Base-by-base conservation (phyloP, 2,329 filamentous ascomycete genomes). In the Verticillium longisporum region DNA sequence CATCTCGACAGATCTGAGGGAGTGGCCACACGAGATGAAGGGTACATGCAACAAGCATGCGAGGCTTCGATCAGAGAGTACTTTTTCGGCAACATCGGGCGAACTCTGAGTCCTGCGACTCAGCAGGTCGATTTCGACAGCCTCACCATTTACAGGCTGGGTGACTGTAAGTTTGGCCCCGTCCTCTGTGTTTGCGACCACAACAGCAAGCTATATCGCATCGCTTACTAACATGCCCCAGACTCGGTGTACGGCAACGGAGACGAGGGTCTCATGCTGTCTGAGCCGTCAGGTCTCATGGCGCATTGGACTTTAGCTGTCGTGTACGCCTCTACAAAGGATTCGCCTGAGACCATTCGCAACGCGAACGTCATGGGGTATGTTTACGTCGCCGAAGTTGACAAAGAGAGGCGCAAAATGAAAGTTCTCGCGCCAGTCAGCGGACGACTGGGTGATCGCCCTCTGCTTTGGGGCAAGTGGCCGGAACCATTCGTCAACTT, bases 341-440 rank as follows among this genome's bases (percentile, higher is more conserved):
- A 95, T 63, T 77, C 83, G 1, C 83, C 89, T 6, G 87, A 91
- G 56, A 83, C 85, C 1, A 87, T 98, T 55, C 84, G 91, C 13
- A 89, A 93, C 67, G 87, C 92, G 7, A 89, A 88, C 61, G 88
- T 98, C 34, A 89, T 96, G 83, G 95, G 95, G 0, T 99, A 96
- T 70, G 83, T 97, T 34, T 97, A 97, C 70, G 90, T 98, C 15
- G 89, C 91, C 1, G 91, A 97, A 64, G 91, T 98, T 4, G 93
- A 99, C 70, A 90, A 91, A 70, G 88, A 89, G 67, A 90, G 90
- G 73, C 87, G 87, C 66, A 90, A 90, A 72, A 80, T 97, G 36
- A 89, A 91, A 70, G 80, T 98, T 21, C 77, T 99, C 62, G 88
- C 91, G 18, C 95, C 95, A 1, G 87, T 97, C 63, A 90, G 90